Evolutionary conservation across 2,329 filamentous ascomycete species (phyloP).

Genomic region (Coniochaeta sp.): DNA sequence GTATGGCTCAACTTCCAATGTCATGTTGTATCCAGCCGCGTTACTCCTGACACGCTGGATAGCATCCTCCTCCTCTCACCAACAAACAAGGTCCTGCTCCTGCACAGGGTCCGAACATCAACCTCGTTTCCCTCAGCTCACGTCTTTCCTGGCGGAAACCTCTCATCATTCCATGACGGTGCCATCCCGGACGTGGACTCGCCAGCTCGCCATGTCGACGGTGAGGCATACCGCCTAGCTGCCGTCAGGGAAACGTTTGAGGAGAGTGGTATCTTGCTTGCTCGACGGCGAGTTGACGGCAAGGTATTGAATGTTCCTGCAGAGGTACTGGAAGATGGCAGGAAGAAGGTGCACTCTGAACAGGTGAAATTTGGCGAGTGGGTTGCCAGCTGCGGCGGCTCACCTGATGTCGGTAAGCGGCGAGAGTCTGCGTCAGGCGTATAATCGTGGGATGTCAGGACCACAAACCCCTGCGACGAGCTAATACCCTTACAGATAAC

Average conservation of each 20-base stretch:
- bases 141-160: constrained; percentile 88
- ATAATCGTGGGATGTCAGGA: background rate
- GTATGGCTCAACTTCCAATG: constrained; percentile 23
- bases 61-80: constrained; percentile 83
- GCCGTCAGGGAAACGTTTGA: constrained; percentile 92
- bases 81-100: constrained; percentile 76
- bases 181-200: constrained; percentile 35
- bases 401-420: constrained; percentile 50
- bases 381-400: constrained; percentile 45
- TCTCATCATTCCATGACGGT: constrained; percentile 73
- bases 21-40: background rate
- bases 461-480: background rate
- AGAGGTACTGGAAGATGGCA: constrained; percentile 53
- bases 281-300: constrained; percentile 23
- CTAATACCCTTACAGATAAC: constrained; percentile 33
- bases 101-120: constrained; percentile 78
- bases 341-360: constrained; percentile 61
- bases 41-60: background rate
- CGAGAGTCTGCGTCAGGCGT: constrained; percentile 21
- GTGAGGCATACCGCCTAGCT: constrained; percentile 66
- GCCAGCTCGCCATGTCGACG: constrained; percentile 59
- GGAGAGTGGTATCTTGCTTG: constrained; percentile 83
- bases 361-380: constrained; percentile 61
- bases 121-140: constrained; percentile 84
- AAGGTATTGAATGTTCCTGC: constrained; percentile 54